Percentiles rank a stretch among this genome's conserved stretches.
phyloP scores from a whole-genome alignment of 116 monocot species.

The Phalaenopsis hybrid region DNA sequence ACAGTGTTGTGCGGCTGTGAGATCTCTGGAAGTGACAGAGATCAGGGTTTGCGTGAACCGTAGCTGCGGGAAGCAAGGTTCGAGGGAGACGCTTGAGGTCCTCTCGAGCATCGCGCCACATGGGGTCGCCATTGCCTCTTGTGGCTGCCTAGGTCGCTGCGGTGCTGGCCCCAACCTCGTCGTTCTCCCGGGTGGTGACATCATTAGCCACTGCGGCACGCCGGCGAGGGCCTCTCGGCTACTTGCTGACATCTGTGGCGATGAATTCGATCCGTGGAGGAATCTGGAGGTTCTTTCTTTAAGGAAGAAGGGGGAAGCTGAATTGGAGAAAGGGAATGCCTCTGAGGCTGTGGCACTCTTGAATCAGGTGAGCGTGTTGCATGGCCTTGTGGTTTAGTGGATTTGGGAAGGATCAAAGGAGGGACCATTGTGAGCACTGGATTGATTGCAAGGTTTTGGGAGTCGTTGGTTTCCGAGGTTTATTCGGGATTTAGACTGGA shows the following conservation, averaged over 20 bases:
- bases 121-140: conserved; percentile 49
- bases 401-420: not conserved
- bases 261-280: conserved; percentile 38
- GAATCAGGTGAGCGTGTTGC: conserved; percentile 32
- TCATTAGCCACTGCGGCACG: conserved; percentile 59
- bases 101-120: conserved; percentile 64
- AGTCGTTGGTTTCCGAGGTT: too few species aligned
- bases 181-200: conserved; percentile 41
- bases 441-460: too few species aligned
- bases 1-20: not conserved
- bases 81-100: conserved; percentile 48
- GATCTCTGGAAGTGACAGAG: conserved; percentile 19
- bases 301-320: conserved; percentile 65
- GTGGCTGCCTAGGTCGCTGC: conserved; percentile 87
- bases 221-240: conserved; percentile 57
- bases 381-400: not conserved
- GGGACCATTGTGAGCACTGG: too few species aligned
- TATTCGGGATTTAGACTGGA: too few species aligned
- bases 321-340: conserved; percentile 44
- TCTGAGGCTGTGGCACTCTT: conserved; percentile 40
- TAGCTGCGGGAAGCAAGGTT: conserved; percentile 61
- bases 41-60: conserved; percentile 89
- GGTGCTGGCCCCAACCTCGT: conserved; percentile 81
- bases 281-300: conserved; percentile 56
- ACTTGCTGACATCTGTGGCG: conserved; percentile 34